Percentiles rank a stretch among this genome's conserved stretches.
These are phyloP conservation scores for Ramichloridium luteum DNA, from an alignment of 2,329 filamentous ascomycete genomes.

Conservation along the genomic window DNA sequence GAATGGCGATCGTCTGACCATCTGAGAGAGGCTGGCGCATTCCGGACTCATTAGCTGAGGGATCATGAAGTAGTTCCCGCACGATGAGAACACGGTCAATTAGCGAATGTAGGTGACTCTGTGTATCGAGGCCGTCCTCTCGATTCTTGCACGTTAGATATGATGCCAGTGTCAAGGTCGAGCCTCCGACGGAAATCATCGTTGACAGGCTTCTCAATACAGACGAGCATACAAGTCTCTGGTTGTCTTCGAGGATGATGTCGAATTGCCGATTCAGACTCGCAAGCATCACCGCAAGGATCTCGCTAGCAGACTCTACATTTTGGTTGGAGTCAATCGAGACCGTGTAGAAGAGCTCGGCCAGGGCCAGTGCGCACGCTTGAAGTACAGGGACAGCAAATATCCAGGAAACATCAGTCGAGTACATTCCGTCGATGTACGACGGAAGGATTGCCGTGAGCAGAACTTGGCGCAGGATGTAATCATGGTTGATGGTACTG, in stretches of 20 bases:
- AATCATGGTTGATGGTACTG: constrained; percentile 20
- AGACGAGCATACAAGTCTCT: constrained; percentile 9
- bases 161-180: constrained; percentile 7
- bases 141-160: neutral
- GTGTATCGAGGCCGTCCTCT: neutral
- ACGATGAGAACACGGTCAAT: constrained; percentile 3
- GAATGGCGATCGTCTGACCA: neutral
- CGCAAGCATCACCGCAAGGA: constrained; percentile 8
- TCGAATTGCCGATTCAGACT: constrained; percentile 10
- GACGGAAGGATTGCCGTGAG: constrained; percentile 44
- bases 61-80: constrained; percentile 4
- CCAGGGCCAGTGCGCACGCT: constrained; percentile 32
- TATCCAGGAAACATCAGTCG: constrained; percentile 37
- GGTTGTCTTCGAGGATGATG: constrained; percentile 4
- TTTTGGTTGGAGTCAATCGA: constrained; percentile 30
- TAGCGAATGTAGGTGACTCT: constrained; percentile 5
- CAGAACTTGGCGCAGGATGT: constrained; percentile 40
- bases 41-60: neutral
- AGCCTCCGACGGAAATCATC: constrained; percentile 10
- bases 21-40: neutral
- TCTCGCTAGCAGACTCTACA: constrained; percentile 16
- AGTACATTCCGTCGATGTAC: constrained; percentile 41
- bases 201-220: constrained; percentile 6
- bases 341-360: constrained; percentile 35
- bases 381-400: constrained; percentile 41